Percentiles rank a stretch among this genome's conserved stretches.
These are phyloP conservation scores for Reticulascus tulasneorum DNA, from an alignment of 2,329 filamentous ascomycete species.

Conservation along the genomic window DNA sequence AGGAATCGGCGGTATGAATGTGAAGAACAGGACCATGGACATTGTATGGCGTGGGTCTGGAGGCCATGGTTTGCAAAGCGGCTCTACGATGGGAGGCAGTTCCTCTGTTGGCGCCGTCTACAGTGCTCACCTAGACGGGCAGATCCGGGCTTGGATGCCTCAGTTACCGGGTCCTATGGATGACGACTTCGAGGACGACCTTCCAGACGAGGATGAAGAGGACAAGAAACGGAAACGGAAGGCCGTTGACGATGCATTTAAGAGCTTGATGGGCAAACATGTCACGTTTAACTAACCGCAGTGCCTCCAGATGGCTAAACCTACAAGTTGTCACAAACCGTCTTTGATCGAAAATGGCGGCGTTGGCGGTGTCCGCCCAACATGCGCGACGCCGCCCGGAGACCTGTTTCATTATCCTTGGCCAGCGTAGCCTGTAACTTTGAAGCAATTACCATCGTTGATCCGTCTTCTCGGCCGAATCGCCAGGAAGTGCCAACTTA, in stretches of 20 bases:
- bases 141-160: constrained; percentile 76
- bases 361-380: no score
- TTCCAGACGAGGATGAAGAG: constrained; percentile 34
- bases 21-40: constrained; percentile 66
- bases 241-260: constrained; percentile 75
- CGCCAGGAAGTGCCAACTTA: no score
- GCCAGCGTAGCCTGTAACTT: no score
- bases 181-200: constrained; percentile 41
- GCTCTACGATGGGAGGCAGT: constrained; percentile 56
- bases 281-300: constrained; percentile 59
- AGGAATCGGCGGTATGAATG: constrained; percentile 50
- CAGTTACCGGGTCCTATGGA: constrained; percentile 47
- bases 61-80: constrained; percentile 54
- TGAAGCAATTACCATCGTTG: no score
- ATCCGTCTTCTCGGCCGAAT: no score
- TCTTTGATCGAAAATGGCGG: no score
- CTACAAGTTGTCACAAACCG: no score
- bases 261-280: constrained; percentile 67
- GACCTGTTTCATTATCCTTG: no score
- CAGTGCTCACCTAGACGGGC: constrained; percentile 79
- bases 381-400: no score
- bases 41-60: constrained; percentile 67
- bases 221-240: constrained; percentile 63
- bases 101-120: constrained; percentile 59
- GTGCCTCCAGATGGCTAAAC: no score